These are phyloP conservation scores for Kwoniella sp. DNA, from an alignment of 768 basidiomycete species.

Conservation along the genomic window DNA sequence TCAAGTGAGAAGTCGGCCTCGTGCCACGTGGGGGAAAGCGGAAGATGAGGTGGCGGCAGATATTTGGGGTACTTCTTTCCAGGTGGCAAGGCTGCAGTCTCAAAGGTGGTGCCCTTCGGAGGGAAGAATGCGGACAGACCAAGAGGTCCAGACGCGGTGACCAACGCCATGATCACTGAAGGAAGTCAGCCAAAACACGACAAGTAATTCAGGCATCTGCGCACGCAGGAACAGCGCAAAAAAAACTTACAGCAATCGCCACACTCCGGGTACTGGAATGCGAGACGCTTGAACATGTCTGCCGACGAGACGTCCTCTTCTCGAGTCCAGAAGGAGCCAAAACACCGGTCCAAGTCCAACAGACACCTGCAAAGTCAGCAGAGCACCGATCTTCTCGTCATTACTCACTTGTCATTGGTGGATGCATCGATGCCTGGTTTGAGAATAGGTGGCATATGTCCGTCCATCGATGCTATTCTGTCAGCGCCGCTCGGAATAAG, in stretches of 20 bases:
- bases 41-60: slow-evolving; percentile 51
- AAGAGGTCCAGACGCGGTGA: slow-evolving; percentile 48
- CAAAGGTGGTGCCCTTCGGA: slow-evolving; percentile 34
- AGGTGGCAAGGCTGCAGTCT: slow-evolving; percentile 3
- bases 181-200: neutral
- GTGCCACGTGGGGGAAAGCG: slow-evolving; percentile 52
- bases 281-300: slow-evolving; percentile 53
- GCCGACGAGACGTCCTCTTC: slow-evolving; percentile 31
- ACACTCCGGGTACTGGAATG: slow-evolving; percentile 53
- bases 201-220: neutral
- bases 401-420: slow-evolving; percentile 27
- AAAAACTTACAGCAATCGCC: slow-evolving; percentile 53
- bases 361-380: slow-evolving; percentile 30
- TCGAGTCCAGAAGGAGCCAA: slow-evolving; percentile 50
- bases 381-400: neutral
- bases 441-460: slow-evolving; percentile 49
- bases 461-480: slow-evolving; percentile 46
- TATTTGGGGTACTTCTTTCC: slow-evolving; percentile 26
- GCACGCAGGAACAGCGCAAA: neutral
- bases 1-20: slow-evolving; percentile 51
- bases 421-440: slow-evolving; percentile 19
- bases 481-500: neutral
- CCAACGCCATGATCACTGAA: slow-evolving; percentile 47
- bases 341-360: slow-evolving; percentile 50
- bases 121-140: slow-evolving; percentile 53